Base-by-base conservation (phyloP, 768 basidiomycete genomes). In the Hericium alpestre region DNA sequence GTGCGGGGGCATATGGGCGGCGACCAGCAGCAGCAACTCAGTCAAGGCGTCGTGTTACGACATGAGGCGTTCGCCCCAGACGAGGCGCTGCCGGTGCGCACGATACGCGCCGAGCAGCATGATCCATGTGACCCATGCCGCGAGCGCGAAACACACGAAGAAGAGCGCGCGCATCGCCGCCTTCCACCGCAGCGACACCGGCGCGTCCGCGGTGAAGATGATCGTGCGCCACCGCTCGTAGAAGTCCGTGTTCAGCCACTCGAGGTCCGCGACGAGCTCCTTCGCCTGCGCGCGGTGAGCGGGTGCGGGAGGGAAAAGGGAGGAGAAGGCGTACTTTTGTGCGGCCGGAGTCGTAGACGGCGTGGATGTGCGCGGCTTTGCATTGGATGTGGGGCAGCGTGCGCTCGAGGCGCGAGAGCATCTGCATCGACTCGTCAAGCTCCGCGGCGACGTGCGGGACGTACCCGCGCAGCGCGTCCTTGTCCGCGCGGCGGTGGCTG, bases 51-150 rank as follows among this genome's bases (percentile, higher is more conserved):
- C 32, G 4, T 32, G 8, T 75, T 68, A 90, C 48, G 82, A 86
- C 78, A 89, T 85, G 56, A 90, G 73, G 53, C 82, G 79, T 64
- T 87, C 86, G 53, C 88, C 88, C 86, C 87, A 90, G 13, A 90
- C 80, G 20, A 88, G 78, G 43, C 86, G 73, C 63, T 87, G 81
- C 62, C 83, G 76, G 66, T 90, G 85, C 20, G 87, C 88, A 39
- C 83, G 75, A 58, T 86, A 84, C 23, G 80, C 87, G 32, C 87
- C 88, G 22, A 75, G 73, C 18, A 86, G 65, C 0, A 81, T 79
- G 32, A 83, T 76, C 78, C 78, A 85, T 23, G 77, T 70, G 43
- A 78, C 71, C 67, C 83, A 84, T 20, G 77, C 69, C 50, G 84
- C 64, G 62, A 87, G 76, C 4, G 80, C 71, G 58, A 88, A 88